A percentile compares a stretch with the other conserved stretches of the same genome.
Evolutionary conservation across 805 yeast species (phyloP).

Genomic region (Candida germanica): DNA sequence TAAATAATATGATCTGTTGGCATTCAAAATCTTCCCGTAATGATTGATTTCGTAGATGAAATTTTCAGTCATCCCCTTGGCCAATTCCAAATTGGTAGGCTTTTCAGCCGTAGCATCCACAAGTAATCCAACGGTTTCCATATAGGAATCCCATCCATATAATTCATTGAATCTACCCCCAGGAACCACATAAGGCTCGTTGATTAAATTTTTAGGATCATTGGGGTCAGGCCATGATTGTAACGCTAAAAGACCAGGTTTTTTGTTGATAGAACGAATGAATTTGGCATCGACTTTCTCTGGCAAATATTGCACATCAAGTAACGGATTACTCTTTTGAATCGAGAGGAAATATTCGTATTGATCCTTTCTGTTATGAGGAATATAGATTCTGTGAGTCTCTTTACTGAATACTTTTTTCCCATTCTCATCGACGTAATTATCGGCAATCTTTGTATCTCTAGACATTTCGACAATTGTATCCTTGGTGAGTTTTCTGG

Average conservation of each 20-base stretch:
- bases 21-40: conserved; percentile 91
- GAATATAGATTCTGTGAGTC: conserved; percentile 76
- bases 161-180: conserved; percentile 97
- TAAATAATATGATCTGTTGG: conserved; percentile 87
- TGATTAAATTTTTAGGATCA: conserved; percentile 50
- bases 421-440: conserved; percentile 33
- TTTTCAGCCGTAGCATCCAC: conserved; percentile 43
- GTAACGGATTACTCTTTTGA: conserved; percentile 52
- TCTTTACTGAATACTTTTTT: conserved; percentile 39
- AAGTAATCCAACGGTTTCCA: conserved; percentile 81
- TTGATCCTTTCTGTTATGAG: conserved; percentile 66
- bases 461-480: conserved; percentile 67
- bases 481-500: conserved; percentile 63
- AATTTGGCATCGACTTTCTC: conserved; percentile 69
- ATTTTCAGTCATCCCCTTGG: conserved; percentile 88
- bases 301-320: conserved; percentile 80
- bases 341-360: conserved; percentile 61
- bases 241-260: conserved; percentile 83
- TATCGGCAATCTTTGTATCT: conserved; percentile 72
- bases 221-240: conserved; percentile 63
- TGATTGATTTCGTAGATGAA: conserved; percentile 85
- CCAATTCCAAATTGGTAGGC: conserved; percentile 55
- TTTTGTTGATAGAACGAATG: conserved; percentile 70
- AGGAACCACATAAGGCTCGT: conserved; percentile 89
- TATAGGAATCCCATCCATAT: conserved; percentile 98